Base-by-base conservation (phyloP, 768 basidiomycete genomes). In the Tephrocybe rancida region DNA sequence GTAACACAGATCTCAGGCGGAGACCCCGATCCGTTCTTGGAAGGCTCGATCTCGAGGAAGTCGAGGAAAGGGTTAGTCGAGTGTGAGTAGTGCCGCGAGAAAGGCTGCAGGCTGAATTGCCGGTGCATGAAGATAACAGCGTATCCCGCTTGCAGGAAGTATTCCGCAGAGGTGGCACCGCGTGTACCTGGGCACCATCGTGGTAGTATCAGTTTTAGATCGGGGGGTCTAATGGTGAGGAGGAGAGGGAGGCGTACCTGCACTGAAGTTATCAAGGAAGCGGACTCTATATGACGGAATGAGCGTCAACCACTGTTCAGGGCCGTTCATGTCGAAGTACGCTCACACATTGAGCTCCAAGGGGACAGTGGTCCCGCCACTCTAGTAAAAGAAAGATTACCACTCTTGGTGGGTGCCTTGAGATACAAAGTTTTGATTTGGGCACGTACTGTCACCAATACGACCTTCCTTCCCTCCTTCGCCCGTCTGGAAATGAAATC, bases 121-220 rank as follows among this genome's bases (percentile, higher is more conserved):
- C 96, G 80, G 70, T 99, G 96, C 84, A 99, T 90, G 76, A 99
- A 99, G 61, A 99, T 94, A 69, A 99, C 97, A 22, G 95, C 95
- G 75, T 98, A 98, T 52, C 88, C 90, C 6, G 90, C 86, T 62
- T 88, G 84, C 55, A 98, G 83, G 69, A 99, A 98, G 74, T 98
- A 97, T 71, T 99, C 97, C 2, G 97, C 96, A 18, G 97, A 98
- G 0, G 96, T 95, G 26, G 97, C 92, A 38, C 97, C 97, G 64
- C 97, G 82, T 18, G 97, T 99, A 48, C 96, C 95, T 92, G 51
- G 8, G 21, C 51, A 41, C 47, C n/a, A 27, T 5, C 42, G 7
- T 29, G 41, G 26, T 7, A 44, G 26, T n/a, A 46, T 49, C 47
- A 57, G 29, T 13, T 9, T 9, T 37, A 37, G n/a, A n/a, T n/a